These are phyloP conservation scores for Saprolegnia diclina DNA, from an alignment of 352 stramenopile species.

Conservation along the genomic window DNA sequence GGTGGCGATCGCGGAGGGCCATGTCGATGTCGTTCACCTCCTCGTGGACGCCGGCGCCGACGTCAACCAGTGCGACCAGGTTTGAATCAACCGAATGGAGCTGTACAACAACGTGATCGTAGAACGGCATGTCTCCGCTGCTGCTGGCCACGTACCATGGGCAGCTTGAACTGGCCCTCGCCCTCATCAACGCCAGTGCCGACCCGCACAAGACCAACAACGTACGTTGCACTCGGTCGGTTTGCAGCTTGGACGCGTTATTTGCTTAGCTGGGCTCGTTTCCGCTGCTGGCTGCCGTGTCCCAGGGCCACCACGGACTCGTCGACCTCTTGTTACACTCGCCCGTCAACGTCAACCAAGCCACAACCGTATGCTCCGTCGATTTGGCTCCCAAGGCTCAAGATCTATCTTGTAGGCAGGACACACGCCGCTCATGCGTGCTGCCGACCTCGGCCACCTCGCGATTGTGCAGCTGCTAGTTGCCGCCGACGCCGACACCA, in stretches of 20 bases:
- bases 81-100: no score
- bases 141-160: background rate
- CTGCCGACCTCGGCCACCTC: background rate
- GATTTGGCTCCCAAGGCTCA: background rate
- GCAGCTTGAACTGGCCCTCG: background rate
- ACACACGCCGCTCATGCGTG: background rate
- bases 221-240: background rate
- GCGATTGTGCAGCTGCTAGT: background rate
- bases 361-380: background rate
- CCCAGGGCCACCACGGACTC: background rate
- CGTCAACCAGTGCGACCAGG: background rate
- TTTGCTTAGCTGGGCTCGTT: background rate
- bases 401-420: background rate
- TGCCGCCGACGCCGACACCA: background rate
- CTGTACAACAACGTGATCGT: no score
- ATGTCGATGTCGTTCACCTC: conserved; percentile 1
- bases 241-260: background rate
- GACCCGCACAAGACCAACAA: background rate
- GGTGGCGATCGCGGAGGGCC: background rate
- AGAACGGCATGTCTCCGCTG: background rate
- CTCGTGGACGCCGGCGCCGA: background rate
- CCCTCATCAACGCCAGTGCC: background rate
- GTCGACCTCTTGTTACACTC: background rate
- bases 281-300: background rate
- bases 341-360: background rate